These are phyloP conservation scores for Gelatoporia subvermispora DNA, from an alignment of 768 basidiomycete species.

Conservation along the genomic window DNA sequence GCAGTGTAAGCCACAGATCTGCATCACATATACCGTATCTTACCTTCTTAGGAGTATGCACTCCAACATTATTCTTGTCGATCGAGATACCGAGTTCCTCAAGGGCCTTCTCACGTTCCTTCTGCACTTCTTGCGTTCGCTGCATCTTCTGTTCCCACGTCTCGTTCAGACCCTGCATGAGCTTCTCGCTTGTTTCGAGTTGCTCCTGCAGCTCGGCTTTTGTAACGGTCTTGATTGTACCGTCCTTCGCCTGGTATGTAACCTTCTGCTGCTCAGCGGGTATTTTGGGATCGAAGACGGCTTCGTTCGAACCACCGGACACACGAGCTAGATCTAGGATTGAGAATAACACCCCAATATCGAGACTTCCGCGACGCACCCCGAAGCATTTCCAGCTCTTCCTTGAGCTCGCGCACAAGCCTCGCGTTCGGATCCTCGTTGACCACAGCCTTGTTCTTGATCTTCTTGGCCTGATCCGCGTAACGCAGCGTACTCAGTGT, in stretches of 20 bases:
- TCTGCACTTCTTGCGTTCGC: constrained; percentile 91
- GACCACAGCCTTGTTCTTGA: constrained; percentile 98
- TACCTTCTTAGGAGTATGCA: constrained; percentile 96
- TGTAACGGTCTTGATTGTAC: constrained; percentile 90
- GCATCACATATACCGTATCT: background rate
- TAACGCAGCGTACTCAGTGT: constrained; percentile 95
- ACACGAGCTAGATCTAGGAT: constrained; percentile 56
- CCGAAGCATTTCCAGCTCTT: constrained; percentile 91
- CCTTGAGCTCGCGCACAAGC: constrained; percentile 97
- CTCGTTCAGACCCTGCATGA: constrained; percentile 90
- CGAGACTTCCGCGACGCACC: constrained; percentile 34
- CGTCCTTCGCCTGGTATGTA: constrained; percentile 89
- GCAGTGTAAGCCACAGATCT: background rate
- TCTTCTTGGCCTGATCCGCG: constrained; percentile 99
- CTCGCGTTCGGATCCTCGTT: constrained; percentile 99
- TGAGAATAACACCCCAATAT: background rate
- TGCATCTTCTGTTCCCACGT: constrained; percentile 95
- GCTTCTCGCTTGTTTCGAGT: constrained; percentile 90
- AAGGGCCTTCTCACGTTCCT: constrained; percentile 93
- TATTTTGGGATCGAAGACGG: constrained; percentile 79
- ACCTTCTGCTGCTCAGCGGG: constrained; percentile 95
- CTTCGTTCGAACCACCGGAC: constrained; percentile 60
- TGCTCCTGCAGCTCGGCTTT: constrained; percentile 98
- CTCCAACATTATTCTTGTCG: constrained; percentile 94
- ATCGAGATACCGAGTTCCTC: constrained; percentile 98